Evolutionary conservation across 495 filamentous ascomycete species (phyloP), one percentile per base, ranked within the genome.

Genomic region (Aspergillus baeticus): DNA sequence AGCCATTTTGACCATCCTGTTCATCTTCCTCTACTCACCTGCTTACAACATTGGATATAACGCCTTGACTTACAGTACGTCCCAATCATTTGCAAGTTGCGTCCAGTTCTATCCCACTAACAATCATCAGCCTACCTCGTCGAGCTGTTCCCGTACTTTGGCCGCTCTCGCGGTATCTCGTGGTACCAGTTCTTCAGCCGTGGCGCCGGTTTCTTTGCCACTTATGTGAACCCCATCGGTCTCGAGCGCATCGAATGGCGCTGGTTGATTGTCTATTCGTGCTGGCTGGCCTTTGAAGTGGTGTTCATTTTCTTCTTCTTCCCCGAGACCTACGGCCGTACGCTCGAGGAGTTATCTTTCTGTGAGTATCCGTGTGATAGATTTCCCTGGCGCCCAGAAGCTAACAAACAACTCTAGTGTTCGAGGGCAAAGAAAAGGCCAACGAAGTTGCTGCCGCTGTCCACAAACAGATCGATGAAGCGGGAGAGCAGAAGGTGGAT

Each of bases 11-110:
- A 81, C 80, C 8, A 66, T 87, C 47, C 82, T 87, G 71, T 86
- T 84, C 56, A 84, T 85, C 57, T 88, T 84, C 59, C 69, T 73
- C 22, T 88, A 87, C 62, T 78, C 76, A 1, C 85, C 84, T 3
- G 81, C 79, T 58, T 87, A 87, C 57, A 87, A 86, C 59, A 75
- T 87, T 52, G 85, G 83, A n/a, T 85, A 87, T 60, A 87, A 87
- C 51, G 84, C 85, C 33, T 70, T 87, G 34, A 85, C 84, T 1
- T 88, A 86, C 64, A 85, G 81, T 84, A 62, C 69, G 71, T 63
- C 51, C 55, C 71, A 77, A 22, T 5, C 38, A 34, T 13, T 0
- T 29, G 4, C 1, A 17, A 33, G 33, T n/a, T n/a, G n/a, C n/a
- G n/a, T n/a, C n/a, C n/a, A n/a, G n/a, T n/a, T 42, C 21, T 1